Evolutionary conservation across 805 yeast species (phyloP).

Genomic region (Metschnikowia colocasiae): DNA sequence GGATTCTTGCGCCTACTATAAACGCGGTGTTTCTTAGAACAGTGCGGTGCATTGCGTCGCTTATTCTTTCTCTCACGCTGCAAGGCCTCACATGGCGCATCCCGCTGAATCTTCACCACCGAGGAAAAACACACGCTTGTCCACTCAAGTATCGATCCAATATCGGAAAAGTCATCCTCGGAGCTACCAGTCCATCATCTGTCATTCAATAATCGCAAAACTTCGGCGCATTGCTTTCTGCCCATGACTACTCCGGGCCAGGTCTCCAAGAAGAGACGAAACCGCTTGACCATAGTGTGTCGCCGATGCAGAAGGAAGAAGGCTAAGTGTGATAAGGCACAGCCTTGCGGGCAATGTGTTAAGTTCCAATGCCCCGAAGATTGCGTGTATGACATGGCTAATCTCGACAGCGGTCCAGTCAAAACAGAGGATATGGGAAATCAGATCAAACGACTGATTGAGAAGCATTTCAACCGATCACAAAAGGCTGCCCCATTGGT

Average conservation of each 20-base stretch:
- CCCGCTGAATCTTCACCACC: neutral
- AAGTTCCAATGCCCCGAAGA: slow-evolving; percentile 12
- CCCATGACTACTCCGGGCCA: slow-evolving; percentile 1
- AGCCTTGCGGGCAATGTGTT: slow-evolving; percentile 15
- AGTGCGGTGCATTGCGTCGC: slow-evolving; percentile 5
- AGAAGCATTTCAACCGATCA: neutral
- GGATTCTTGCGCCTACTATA: neutral
- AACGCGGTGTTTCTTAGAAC: neutral
- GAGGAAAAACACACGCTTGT: neutral
- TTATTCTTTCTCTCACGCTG: slow-evolving; percentile 2
- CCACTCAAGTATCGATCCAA: neutral
- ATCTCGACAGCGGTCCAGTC: neutral
- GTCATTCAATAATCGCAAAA: neutral
- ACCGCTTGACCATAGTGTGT: slow-evolving; percentile 16
- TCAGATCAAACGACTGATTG: slow-evolving; percentile 2
- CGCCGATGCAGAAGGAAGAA: slow-evolving; percentile 18
- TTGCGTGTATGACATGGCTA: slow-evolving; percentile 12
- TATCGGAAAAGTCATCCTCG: neutral
- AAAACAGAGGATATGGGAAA: neutral
- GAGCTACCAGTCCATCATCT: neutral
- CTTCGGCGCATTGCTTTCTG: neutral
- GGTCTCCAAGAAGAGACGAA: slow-evolving; percentile 10
- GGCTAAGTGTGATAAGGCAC: slow-evolving; percentile 14
- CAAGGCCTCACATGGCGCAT: slow-evolving; percentile 1
- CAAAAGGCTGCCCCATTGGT: neutral